These are phyloP conservation scores for Murraya paniculata DNA, from an alignment of 345 rosid species.

Conservation along the genomic window DNA sequence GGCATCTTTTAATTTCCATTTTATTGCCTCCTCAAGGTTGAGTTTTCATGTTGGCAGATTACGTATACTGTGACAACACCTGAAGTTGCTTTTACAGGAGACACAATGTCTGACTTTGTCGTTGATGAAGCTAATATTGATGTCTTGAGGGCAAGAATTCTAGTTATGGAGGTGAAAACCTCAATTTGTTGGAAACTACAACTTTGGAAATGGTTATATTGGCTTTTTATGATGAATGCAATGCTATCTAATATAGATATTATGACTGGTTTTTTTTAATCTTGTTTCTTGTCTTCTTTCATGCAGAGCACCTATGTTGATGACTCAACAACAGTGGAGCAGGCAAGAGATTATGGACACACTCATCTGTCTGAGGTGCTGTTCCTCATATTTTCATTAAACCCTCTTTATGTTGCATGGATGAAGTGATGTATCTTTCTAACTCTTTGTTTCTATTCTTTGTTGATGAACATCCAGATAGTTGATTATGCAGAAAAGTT, in stretches of 20 bases:
- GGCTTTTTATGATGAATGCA: not conserved
- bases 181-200: not conserved
- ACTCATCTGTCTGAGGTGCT: slow-evolving; percentile 79
- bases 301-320: slow-evolving; percentile 81
- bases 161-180: slow-evolving; percentile 76
- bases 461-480: slow-evolving; percentile 46
- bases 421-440: not conserved
- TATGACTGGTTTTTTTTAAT: not conserved
- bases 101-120: slow-evolving; percentile 78
- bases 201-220: not conserved
- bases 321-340: slow-evolving; percentile 62
- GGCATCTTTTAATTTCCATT: not conserved
- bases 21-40: slow-evolving; percentile 11
- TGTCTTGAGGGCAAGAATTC: slow-evolving; percentile 77
- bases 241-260: not conserved
- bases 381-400: not conserved
- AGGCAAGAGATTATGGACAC: slow-evolving; percentile 93
- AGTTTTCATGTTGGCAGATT: slow-evolving; percentile 53
- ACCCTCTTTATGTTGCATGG: slow-evolving; percentile 4
- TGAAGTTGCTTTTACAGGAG: slow-evolving; percentile 97
- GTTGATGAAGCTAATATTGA: slow-evolving; percentile 58
- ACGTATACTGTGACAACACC: slow-evolving; percentile 58
- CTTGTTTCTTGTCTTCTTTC: not conserved
- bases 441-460: slow-evolving; percentile 2
- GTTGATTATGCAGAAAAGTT: slow-evolving; percentile 62